Conservation (phyloP, 2,329 filamentous ascomycete species). For the Pyrenophora seminiperda region DNA sequence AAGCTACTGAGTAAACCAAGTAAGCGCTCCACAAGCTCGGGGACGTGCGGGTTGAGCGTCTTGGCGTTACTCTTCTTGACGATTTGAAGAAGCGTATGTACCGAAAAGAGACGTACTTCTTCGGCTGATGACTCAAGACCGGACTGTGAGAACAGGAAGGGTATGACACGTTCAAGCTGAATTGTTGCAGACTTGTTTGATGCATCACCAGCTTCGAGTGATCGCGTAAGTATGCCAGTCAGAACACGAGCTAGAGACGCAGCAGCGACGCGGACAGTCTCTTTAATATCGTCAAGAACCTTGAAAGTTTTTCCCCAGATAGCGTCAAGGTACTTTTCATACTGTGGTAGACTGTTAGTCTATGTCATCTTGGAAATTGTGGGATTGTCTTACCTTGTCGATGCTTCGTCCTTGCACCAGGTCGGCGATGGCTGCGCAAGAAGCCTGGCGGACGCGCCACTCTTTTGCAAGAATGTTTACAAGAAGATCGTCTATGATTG, state of each 20-base stretch:
- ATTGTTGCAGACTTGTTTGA: conserved; percentile 69
- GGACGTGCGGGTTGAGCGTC: conserved; percentile 77
- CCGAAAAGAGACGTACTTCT: conserved; percentile 82
- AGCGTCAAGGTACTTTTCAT: conserved; percentile 80
- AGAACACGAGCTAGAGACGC: conserved; percentile 81
- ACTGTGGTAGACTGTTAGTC: conserved; percentile 53
- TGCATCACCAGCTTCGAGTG: conserved; percentile 77
- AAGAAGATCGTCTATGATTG: conserved; percentile 85
- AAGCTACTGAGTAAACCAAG: conserved; percentile 83
- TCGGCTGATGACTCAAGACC: conserved; percentile 87
- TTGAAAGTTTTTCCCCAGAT: conserved; percentile 88
- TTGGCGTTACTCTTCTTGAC: conserved; percentile 84
- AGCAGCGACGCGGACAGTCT: conserved; percentile 80
- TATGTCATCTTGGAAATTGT: not conserved
- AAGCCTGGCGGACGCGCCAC: conserved; percentile 91
- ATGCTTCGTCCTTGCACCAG: conserved; percentile 77
- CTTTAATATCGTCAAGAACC: conserved; percentile 95
- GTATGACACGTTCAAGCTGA: conserved; percentile 85
- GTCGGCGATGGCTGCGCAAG: conserved; percentile 86
- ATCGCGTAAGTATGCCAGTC: conserved; percentile 82
- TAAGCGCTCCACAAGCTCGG: conserved; percentile 79
- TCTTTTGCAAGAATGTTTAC: conserved; percentile 86
- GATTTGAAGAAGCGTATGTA: conserved; percentile 81
- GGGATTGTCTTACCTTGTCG: conserved; percentile 44
- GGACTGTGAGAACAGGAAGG: conserved; percentile 86